Evolutionary conservation across 495 filamentous ascomycete species (phyloP).

Genomic region (Trichocladium antarcticum): DNA sequence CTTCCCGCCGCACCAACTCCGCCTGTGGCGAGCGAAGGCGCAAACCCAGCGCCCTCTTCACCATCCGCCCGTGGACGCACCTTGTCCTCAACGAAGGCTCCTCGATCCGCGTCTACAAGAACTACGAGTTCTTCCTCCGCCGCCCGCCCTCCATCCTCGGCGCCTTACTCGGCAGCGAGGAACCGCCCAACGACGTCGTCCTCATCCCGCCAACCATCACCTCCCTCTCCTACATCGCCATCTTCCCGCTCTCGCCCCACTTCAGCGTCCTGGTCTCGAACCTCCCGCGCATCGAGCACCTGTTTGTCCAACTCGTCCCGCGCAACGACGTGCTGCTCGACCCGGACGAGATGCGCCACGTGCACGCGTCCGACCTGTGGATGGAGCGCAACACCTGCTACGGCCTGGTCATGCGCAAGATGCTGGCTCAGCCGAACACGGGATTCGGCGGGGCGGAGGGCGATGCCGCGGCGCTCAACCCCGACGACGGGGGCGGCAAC

Average conservation of each 20-base stretch:
- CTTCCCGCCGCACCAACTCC: no score
- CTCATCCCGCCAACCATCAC: constrained; percentile 29
- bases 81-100: constrained; percentile 37
- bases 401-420: constrained; percentile 28
- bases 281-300: constrained; percentile 30
- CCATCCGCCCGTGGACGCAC: constrained; percentile 31
- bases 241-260: constrained; percentile 35
- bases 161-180: constrained; percentile 28
- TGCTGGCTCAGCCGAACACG: constrained; percentile 18
- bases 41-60: constrained; percentile 18
- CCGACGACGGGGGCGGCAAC: not conserved
- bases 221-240: constrained; percentile 38
- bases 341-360: constrained; percentile 26
- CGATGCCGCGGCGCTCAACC: not conserved
- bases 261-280: constrained; percentile 25
- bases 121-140: constrained; percentile 30
- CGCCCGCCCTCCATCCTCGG: constrained; percentile 32
- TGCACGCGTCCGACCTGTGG: constrained; percentile 34
- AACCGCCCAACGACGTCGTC: constrained; percentile 20
- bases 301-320: constrained; percentile 38
- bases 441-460: not conserved
- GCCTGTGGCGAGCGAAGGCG: no score
- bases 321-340: constrained; percentile 28
- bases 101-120: constrained; percentile 26
- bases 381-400: constrained; percentile 38